Conservation (phyloP, 2,329 filamentous ascomycete species). For the Colletotrichum chrysophilum region DNA sequence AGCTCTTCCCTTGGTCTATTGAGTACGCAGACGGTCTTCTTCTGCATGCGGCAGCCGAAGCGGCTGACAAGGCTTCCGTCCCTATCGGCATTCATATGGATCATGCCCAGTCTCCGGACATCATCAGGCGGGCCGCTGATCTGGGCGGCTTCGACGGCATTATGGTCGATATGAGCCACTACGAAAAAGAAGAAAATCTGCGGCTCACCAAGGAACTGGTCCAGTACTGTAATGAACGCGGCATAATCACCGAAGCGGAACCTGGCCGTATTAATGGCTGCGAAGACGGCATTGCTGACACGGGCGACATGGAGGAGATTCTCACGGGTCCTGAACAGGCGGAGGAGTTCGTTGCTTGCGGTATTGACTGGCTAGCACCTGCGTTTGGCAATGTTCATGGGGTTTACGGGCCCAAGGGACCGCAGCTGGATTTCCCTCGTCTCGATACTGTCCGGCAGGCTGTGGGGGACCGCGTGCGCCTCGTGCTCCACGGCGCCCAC, state of each 20-base stretch:
- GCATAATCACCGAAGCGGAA: constrained; percentile 73
- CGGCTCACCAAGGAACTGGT: constrained; percentile 65
- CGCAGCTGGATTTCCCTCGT: constrained; percentile 61
- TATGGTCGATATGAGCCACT: constrained; percentile 80
- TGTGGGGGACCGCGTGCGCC: not conserved
- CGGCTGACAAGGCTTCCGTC: constrained; percentile 58
- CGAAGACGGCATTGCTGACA: constrained; percentile 72
- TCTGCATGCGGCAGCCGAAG: constrained; percentile 58
- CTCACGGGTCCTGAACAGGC: constrained; percentile 73
- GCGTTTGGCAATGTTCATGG: constrained; percentile 81
- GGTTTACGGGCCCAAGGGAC: constrained; percentile 70
- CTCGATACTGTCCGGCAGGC: not conserved
- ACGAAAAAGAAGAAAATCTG: constrained; percentile 74
- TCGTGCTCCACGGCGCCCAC: constrained; percentile 55
- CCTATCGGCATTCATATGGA: constrained; percentile 70
- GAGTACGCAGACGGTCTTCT: constrained; percentile 62
- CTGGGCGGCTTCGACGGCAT: constrained; percentile 66
- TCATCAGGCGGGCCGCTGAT: constrained; percentile 61
- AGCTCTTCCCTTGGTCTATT: constrained; percentile 75
- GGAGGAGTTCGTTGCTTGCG: constrained; percentile 72
- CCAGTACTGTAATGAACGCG: constrained; percentile 63
- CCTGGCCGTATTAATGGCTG: constrained; percentile 68
- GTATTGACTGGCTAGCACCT: constrained; percentile 76
- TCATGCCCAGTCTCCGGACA: constrained; percentile 65
- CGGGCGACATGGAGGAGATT: constrained; percentile 48